A percentile compares a stretch with the other conserved stretches of the same genome.
These are phyloP conservation scores for Simmondsia chinensis DNA, from an alignment of 148 eudicot genomes.

Conservation along the genomic window DNA sequence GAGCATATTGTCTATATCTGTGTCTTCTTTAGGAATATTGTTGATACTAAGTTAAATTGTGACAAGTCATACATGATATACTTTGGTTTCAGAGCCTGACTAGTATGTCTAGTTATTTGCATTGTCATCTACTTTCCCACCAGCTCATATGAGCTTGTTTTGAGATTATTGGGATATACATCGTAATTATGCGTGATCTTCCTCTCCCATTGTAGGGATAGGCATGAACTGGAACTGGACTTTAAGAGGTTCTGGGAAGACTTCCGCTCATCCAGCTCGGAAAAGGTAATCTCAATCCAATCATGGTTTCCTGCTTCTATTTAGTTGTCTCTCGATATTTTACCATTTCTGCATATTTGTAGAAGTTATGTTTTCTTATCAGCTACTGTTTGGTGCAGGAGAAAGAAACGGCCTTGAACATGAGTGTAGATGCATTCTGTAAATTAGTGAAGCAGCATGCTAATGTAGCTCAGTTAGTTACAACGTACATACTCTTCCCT, in stretches of 20 bases:
- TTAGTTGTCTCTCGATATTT: not conserved
- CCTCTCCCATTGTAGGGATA: conserved; percentile 39
- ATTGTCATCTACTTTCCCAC: no score
- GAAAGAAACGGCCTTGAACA: conserved; percentile 92
- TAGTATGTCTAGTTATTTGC: no score
- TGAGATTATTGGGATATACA: not conserved
- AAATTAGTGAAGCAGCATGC: conserved; percentile 86
- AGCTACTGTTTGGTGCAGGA: conserved; percentile 55
- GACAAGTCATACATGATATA: no score
- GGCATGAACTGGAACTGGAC: conserved; percentile 85
- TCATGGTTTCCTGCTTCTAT: not conserved
- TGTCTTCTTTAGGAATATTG: no score
- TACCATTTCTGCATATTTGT: not conserved
- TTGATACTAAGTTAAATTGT: no score
- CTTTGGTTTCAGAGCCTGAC: no score
- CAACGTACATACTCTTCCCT: conserved; percentile 46
- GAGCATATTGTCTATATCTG: no score
- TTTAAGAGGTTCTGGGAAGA: conserved; percentile 98
- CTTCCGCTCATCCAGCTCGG: conserved; percentile 87
- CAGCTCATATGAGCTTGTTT: no score
- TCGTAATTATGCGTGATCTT: not conserved
- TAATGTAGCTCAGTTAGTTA: conserved; percentile 79
- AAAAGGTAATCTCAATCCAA: conserved; percentile 47
- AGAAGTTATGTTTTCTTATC: conserved; percentile 5
- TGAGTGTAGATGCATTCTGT: conserved; percentile 94